phyloP scores from a whole-genome alignment of 23 red algal genomes.

The Gracilariopsis chorda region DNA sequence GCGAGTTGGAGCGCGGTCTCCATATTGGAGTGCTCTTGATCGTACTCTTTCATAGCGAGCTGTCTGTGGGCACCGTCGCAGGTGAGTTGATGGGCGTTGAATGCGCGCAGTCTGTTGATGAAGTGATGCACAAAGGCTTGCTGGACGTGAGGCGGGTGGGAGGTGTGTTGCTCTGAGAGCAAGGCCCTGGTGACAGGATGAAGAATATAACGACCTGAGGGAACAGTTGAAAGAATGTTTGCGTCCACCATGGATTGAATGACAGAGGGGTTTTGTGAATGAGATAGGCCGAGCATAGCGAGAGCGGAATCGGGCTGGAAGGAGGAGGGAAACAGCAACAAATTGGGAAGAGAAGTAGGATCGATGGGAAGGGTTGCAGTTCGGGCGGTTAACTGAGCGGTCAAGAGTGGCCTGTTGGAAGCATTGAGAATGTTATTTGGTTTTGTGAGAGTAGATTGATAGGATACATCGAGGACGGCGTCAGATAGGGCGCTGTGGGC shows the following conservation, averaged over 20 bases:
- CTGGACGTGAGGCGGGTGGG: not conserved
- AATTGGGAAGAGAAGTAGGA: not conserved
- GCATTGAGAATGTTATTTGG: not conserved
- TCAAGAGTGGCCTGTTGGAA: not conserved
- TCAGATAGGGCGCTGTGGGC: no score
- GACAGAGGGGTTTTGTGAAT: not conserved
- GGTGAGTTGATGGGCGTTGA: not conserved
- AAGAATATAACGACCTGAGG: not conserved
- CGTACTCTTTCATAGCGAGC: constrained; percentile 56
- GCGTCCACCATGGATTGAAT: not conserved
- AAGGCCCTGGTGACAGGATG: not conserved
- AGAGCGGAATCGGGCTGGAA: constrained; percentile 17
- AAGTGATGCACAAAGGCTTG: constrained; percentile 49
- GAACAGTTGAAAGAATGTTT: not conserved
- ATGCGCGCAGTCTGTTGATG: not conserved
- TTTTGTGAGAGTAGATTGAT: not conserved
- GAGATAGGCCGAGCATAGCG: not conserved
- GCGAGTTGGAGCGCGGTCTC: constrained; percentile 22
- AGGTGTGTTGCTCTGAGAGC: not conserved
- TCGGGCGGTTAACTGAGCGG: not conserved
- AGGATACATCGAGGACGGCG: not conserved
- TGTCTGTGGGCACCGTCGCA: constrained; percentile 33
- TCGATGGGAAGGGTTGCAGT: not conserved
- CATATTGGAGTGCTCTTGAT: constrained; percentile 64
- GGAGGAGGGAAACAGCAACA: constrained; percentile 31